Conservation (phyloP, 2,329 filamentous ascomycete species). For the Claviceps lovelessii region DNA sequence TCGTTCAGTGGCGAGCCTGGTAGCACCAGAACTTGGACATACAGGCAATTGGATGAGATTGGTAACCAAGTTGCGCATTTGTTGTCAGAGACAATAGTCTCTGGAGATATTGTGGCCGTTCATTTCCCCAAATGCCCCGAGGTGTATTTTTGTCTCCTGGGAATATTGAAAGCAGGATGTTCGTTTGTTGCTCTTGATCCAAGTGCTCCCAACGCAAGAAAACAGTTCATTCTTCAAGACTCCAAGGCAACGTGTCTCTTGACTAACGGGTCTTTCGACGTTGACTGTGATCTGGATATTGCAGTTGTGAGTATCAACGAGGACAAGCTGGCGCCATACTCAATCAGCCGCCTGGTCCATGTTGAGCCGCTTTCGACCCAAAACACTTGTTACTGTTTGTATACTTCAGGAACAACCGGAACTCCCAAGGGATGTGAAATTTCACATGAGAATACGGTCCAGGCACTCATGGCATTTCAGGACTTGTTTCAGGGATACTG, state of each 20-base stretch:
- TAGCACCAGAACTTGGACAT: slow-evolving; percentile 52
- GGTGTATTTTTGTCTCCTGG: slow-evolving; percentile 69
- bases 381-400: slow-evolving; percentile 66
- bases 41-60: slow-evolving; percentile 52
- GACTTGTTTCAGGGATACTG: slow-evolving; percentile 63
- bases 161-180: slow-evolving; percentile 69
- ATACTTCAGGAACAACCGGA: slow-evolving; percentile 78
- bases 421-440: slow-evolving; percentile 79
- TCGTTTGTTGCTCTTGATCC: slow-evolving; percentile 72
- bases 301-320: slow-evolving; percentile 14
- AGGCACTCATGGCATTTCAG: slow-evolving; percentile 79
- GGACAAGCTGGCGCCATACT: slow-evolving; percentile 13
- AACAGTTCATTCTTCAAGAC: slow-evolving; percentile 64
- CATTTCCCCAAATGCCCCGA: slow-evolving; percentile 78
- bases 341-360: slow-evolving; percentile 7
- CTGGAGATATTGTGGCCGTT: slow-evolving; percentile 54
- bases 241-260: slow-evolving; percentile 52
- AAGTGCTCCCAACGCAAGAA: slow-evolving; percentile 55
- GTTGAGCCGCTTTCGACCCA: slow-evolving; percentile 18
- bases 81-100: slow-evolving; percentile 33
- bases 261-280: slow-evolving; percentile 25
- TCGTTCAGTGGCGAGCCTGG: slow-evolving; percentile 33
- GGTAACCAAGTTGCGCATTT: slow-evolving; percentile 61
- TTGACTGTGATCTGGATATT: background rate
- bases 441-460: slow-evolving; percentile 76